Evolutionary conservation across 2,329 filamentous ascomycete genomes (phyloP).

Genomic region (Dactylella cylindrospora): DNA sequence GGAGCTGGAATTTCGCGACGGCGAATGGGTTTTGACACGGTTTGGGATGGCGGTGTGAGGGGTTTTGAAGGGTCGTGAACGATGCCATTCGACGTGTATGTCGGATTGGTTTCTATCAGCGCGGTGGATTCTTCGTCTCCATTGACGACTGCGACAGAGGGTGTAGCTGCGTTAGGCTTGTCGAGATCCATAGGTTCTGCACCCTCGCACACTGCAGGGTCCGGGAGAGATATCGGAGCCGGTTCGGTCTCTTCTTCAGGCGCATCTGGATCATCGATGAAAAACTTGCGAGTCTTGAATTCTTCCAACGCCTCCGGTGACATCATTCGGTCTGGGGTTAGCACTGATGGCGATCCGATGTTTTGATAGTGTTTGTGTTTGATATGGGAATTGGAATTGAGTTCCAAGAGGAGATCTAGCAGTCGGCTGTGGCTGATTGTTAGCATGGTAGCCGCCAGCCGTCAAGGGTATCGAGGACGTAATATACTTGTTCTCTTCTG

Average conservation of each 20-base stretch:
- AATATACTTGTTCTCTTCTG: constrained; percentile 87
- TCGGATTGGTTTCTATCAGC: constrained; percentile 9
- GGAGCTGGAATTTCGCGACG: constrained; percentile 19
- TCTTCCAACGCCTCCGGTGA: constrained; percentile 48
- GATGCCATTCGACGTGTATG: constrained; percentile 30
- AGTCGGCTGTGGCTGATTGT: constrained; percentile 65
- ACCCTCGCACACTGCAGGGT: background rate
- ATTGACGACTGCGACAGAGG: background rate
- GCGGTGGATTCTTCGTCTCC: constrained; percentile 10
- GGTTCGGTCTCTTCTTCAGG: constrained; percentile 31
- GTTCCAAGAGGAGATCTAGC: constrained; percentile 81
- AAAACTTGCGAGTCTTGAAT: constrained; percentile 35
- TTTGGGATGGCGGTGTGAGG: constrained; percentile 29
- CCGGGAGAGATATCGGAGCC: background rate
- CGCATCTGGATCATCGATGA: constrained; percentile 24
- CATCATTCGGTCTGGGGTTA: constrained; percentile 54
- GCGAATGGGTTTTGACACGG: constrained; percentile 15
- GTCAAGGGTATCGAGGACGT: constrained; percentile 15
- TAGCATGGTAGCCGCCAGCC: background rate
- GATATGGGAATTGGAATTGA: constrained; percentile 82
- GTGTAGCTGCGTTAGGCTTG: background rate
- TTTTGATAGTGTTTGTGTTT: constrained; percentile 73
- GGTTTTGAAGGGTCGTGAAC: constrained; percentile 40
- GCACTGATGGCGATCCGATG: constrained; percentile 56
- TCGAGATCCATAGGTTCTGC: constrained; percentile 41